Evolutionary conservation across 768 basidiomycete species (phyloP), one percentile per base, ranked within the genome.

Genomic region (Amanita inopinata): DNA sequence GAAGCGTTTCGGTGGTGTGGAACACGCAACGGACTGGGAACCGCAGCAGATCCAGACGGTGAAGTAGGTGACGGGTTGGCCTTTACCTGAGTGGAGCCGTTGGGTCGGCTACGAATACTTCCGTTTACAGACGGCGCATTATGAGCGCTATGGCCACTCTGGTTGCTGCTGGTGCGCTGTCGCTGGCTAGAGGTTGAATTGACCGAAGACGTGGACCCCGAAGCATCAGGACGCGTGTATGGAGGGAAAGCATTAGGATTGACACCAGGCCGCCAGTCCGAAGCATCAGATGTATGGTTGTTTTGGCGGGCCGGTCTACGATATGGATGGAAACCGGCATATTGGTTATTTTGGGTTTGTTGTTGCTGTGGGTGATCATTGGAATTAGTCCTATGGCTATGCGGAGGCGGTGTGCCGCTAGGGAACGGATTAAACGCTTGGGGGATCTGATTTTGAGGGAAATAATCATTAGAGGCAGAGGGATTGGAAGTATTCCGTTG

Each of bases 321-420:
- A 69, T 88, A 88, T 42, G 86, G 86, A 58, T 88, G 85, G 56
- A 78, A 89, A 19, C 83, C 85, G 25, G 67, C 67, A 54, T 66
- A 66, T 44, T 69, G 71, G 17, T 55, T 51, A 23, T 60, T 54
- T 45, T 61, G 63, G 43, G 51, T 53, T 20, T 54, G 56, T 40
- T 64, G 62, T 49, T 72, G 66, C 46, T 71, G 64, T 41, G 63
- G 66, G 32, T 61, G 60, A 45, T 63, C 65, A 9, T 49, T 54
- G n/a, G 57, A 53, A 47, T 58, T 58, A 49, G 58, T 61, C 49
- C 69, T 64, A 38, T 72, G 69, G 48, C 66, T 67, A 41, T 74
- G 77, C 0, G 78, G 76, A 22, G 83, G 80, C 3, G 83, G 79
- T 3, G 83, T 83, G 36, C 78, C 74, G 53, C 74, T 80, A 6